phyloP scores from a whole-genome alignment of 139 green algal genomes.

The Coccomyxa sp. region DNA sequence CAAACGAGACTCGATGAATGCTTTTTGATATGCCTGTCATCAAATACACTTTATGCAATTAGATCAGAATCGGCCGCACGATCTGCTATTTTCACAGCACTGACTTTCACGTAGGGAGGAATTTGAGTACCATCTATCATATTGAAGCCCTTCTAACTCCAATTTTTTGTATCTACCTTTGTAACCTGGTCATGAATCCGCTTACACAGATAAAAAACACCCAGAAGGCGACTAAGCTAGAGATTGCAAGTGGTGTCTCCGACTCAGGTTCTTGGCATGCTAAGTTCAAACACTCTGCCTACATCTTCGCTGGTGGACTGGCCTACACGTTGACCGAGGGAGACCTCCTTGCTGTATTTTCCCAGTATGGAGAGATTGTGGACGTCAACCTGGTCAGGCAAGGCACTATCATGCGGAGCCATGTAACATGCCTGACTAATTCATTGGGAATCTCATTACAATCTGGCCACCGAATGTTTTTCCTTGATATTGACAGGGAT shows the following conservation, averaged over 20 bases:
- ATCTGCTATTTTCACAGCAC: too few relatives aligned
- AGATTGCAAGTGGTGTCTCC: slow-evolving; percentile 67
- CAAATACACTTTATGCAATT: too few relatives aligned
- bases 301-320: slow-evolving; percentile 87
- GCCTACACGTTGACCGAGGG: slow-evolving; percentile 90
- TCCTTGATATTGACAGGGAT: slow-evolving; percentile 15
- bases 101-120: too few relatives aligned
- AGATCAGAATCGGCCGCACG: too few relatives aligned
- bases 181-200: slow-evolving; percentile 57
- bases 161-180: too few relatives aligned
- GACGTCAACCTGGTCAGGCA: slow-evolving; percentile 85
- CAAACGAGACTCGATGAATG: too few relatives aligned
- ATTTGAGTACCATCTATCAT: too few relatives aligned
- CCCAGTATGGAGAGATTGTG: slow-evolving; percentile 96
- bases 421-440: too few relatives aligned
- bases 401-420: slow-evolving; percentile 21
- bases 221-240: slow-evolving; percentile 67
- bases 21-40: too few relatives aligned
- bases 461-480: too few relatives aligned
- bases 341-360: slow-evolving; percentile 94
- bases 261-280: slow-evolving; percentile 93
- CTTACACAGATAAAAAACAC: slow-evolving; percentile 96
- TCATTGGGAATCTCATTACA: too few relatives aligned
- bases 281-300: slow-evolving; percentile 88
- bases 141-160: too few relatives aligned